Conservation (phyloP, 257 asterid genomes). For the Fraxinus anomala region DNA sequence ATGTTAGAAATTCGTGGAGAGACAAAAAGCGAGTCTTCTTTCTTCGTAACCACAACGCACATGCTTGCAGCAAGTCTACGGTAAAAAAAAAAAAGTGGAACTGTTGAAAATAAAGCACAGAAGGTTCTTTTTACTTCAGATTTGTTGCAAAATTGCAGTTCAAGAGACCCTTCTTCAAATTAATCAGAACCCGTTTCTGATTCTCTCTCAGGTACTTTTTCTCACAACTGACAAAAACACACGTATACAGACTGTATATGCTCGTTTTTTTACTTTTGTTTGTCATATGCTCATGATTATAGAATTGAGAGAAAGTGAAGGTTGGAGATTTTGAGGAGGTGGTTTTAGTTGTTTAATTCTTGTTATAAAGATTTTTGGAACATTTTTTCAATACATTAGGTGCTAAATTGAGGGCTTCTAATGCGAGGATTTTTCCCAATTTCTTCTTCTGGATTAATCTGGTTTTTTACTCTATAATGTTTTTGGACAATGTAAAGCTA, state of each 20-base stretch:
- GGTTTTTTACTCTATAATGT: neutral
- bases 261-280: neutral
- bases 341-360: neutral
- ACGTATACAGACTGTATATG: neutral
- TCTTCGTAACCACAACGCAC: neutral
- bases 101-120: neutral
- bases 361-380: neutral
- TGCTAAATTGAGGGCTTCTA: neutral
- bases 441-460: neutral
- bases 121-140: constrained; percentile 4
- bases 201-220: neutral
- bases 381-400: neutral
- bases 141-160: neutral
- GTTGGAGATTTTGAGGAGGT: neutral
- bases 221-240: neutral
- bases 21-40: neutral
- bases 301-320: neutral
- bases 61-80: neutral
- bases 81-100: neutral
- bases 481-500: neutral
- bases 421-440: neutral
- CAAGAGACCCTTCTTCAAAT: neutral
- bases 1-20: neutral
- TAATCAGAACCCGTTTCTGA: neutral
- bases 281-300: neutral